Base-by-base conservation (phyloP, 2,329 filamentous ascomycete species). In the Ophiostoma triangulosporum region DNA sequence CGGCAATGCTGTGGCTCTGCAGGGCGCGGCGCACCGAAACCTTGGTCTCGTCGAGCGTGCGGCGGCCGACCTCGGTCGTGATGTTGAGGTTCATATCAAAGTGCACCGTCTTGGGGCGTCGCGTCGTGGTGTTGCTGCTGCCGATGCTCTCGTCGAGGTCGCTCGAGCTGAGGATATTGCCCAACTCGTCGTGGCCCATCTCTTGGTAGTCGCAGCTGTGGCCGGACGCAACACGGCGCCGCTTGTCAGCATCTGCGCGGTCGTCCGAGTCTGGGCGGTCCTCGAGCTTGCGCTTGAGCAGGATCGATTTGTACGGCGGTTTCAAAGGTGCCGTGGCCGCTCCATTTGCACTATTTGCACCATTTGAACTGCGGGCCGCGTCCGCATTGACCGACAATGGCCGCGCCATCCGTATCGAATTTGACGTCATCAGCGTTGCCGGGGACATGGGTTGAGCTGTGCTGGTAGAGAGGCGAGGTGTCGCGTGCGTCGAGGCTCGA, bases 51-150 rank as follows among this genome's bases (percentile, higher is more conserved):
- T 76, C 73, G 61, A 79, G 70, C 5, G 73, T 73, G 58, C 76
- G 68, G 45, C 68, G 66, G 48, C 73, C 72, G 11, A 80, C 73
- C 59, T 77, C 75, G 64, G 77, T 73, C 6, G 78, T 73, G 55
- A 74, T 69, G 62, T 77, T 80, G 60, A 74, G 71, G 20, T 75
- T 73, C 57, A 80, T 71, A 66, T 80, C 76, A 58, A 81, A 80
- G 48, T 77, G 68, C 49, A 81, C 78, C 22, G 64, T 65, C 60
- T 74, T 78, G 56, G n/a, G n/a, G n/a, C n/a, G 74, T 35, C 76
- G 72, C 62, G 81, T 81, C 32, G 64, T 69, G 3, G 73, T 73
- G 58, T 22, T 17, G 35, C 12, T 26, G 43, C 35, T n/a, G 40
- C 15, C 43, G 9, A 46, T n/a, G 43, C 17, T 40, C 32, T 32